A percentile compares a stretch with the other conserved stretches of the same genome.
Conservation (phyloP, 129 eudicot genomes). For the Flaveria bidentis region DNA sequence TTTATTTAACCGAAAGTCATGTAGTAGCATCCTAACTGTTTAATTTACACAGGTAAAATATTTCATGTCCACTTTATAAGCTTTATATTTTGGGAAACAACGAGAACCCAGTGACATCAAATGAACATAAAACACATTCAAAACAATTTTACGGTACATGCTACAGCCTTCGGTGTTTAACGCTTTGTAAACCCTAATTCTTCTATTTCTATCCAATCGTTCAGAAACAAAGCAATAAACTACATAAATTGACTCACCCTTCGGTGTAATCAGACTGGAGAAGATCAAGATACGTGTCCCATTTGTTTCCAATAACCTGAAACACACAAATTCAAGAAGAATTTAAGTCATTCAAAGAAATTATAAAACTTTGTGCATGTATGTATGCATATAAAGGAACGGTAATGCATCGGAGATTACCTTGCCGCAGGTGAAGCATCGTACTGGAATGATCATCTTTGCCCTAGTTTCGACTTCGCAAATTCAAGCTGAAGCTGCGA, state of each 20-base stretch:
- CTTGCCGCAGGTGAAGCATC: constrained; percentile 92
- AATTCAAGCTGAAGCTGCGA: constrained; percentile 17
- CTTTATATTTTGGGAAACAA: neutral
- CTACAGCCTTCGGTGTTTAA: neutral
- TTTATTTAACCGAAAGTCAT: neutral
- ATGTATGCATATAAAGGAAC: neutral
- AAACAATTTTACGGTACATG: neutral
- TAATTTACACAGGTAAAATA: neutral
- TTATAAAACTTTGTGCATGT: neutral
- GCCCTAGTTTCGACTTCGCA: constrained; percentile 36
- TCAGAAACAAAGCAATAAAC: neutral
- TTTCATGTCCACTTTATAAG: neutral
- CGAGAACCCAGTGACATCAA: neutral
- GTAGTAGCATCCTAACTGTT: neutral
- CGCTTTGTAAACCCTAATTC: constrained; percentile 2
- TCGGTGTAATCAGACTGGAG: constrained; percentile 91
- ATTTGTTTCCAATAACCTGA: constrained; percentile 93
- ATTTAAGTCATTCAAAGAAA: neutral
- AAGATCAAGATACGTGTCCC: constrained; percentile 93
- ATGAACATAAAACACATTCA: neutral
- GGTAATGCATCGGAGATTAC: constrained; percentile 30
- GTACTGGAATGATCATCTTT: constrained; percentile 77
- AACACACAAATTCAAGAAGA: constrained; percentile 12
- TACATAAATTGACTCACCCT: constrained; percentile 49
- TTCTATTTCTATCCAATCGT: neutral